Conservation (phyloP, 257 asterid species). For the Solanum bulbocastanum region DNA sequence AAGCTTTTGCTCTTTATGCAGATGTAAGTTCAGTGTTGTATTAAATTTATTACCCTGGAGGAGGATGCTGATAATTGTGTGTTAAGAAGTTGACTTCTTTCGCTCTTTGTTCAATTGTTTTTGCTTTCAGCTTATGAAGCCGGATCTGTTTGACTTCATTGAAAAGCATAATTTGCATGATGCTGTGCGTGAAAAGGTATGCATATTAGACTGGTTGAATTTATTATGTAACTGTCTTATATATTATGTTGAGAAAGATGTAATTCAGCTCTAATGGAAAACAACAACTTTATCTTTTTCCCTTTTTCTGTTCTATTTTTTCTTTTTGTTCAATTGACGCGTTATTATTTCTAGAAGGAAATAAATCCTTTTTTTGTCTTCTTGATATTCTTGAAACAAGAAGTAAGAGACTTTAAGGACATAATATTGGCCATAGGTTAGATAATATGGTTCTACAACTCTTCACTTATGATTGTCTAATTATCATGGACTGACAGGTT, state of each 20-base stretch:
- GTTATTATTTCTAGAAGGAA: not conserved
- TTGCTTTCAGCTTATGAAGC: constrained; percentile 78
- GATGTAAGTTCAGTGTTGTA: constrained; percentile 53
- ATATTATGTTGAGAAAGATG: not conserved
- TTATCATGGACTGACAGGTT: constrained; percentile 47
- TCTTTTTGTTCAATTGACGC: not conserved
- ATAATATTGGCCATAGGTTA: not conserved
- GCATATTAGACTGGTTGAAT: not conserved
- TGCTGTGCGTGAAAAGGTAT: constrained; percentile 75
- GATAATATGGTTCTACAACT: not conserved
- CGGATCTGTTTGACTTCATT: constrained; percentile 80
- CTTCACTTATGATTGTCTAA: not conserved
- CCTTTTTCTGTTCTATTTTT: not conserved
- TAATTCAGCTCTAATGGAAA: not conserved
- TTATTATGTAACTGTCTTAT: not conserved
- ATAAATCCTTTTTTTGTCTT: not conserved
- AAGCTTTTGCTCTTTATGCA: constrained; percentile 84
- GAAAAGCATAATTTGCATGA: constrained; percentile 90
- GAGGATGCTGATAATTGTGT: not conserved
- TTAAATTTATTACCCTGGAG: not conserved
- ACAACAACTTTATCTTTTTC: not conserved
- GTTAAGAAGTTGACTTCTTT: not conserved
- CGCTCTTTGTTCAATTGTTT: not conserved
- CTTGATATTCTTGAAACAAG: not conserved
- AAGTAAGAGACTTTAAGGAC: not conserved